phyloP scores from a whole-genome alignment of 148 eudicot genomes.

The Chenopodium formosanum region DNA sequence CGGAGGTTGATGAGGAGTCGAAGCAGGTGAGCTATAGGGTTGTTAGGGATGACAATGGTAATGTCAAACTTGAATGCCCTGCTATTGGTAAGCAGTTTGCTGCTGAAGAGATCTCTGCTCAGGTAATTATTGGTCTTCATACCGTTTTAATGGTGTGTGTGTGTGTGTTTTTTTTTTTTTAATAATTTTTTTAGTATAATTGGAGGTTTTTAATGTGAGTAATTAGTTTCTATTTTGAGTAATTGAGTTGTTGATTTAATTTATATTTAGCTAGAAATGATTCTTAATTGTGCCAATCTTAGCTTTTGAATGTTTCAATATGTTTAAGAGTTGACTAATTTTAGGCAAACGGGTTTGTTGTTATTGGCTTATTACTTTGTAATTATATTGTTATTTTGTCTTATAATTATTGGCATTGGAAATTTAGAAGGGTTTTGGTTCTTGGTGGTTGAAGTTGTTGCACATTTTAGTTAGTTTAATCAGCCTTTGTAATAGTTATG shows the following conservation, averaged over 20 bases:
- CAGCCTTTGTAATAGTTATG: neutral
- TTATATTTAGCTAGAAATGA: no score
- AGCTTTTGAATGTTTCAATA: neutral
- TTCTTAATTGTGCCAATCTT: no score
- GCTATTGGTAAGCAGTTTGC: constrained; percentile 93
- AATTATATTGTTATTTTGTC: neutral
- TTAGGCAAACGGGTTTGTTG: no score
- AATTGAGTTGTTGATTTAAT: neutral
- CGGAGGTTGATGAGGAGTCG: constrained; percentile 94
- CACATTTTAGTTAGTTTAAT: neutral
- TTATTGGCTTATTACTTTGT: neutral
- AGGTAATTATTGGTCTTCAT: constrained; percentile 36
- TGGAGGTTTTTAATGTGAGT: neutral
- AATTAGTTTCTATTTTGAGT: neutral
- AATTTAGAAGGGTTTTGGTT: neutral
- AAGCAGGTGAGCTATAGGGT: constrained; percentile 88
- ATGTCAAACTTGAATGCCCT: constrained; percentile 94
- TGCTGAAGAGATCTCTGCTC: constrained; percentile 95
- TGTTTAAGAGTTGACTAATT: neutral
- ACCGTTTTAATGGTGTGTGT: neutral
- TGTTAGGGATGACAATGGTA: constrained; percentile 84
- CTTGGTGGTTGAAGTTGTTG: neutral
- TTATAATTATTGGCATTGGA: neutral
- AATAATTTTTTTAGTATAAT: no score
- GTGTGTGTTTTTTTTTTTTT: no score